Conservation (phyloP, 179 eudicot genomes). For the Spergularia azorica region DNA sequence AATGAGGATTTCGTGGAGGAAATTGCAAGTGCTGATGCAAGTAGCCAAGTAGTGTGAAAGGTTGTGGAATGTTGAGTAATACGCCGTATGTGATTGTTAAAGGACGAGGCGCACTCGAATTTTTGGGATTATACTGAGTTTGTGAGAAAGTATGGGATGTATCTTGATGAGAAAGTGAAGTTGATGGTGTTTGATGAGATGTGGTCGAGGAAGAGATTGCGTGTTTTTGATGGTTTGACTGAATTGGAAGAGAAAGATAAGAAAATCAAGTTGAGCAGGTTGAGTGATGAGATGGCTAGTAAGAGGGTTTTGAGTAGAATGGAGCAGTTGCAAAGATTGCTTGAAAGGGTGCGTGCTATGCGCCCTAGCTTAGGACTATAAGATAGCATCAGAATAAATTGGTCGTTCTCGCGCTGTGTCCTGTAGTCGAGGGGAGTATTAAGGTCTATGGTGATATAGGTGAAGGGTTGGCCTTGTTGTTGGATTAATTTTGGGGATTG, state of each 20-base stretch:
- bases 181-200: slow-evolving; percentile 35
- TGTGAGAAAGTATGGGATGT: slow-evolving; percentile 55
- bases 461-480: slow-evolving; percentile 29
- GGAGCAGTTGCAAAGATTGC: slow-evolving; percentile 46
- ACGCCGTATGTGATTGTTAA: slow-evolving; percentile 32
- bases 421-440: too few species aligned
- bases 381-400: slow-evolving; percentile 7
- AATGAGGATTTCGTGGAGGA: slow-evolving; percentile 33
- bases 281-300: slow-evolving; percentile 41
- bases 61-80: slow-evolving; percentile 50
- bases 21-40: slow-evolving; percentile 38
- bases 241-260: slow-evolving; percentile 19
- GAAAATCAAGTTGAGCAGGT: slow-evolving; percentile 30
- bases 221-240: slow-evolving; percentile 31
- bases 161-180: slow-evolving; percentile 50
- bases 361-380: slow-evolving; percentile 39
- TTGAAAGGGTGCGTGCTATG: slow-evolving; percentile 52
- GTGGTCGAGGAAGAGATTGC: slow-evolving; percentile 27
- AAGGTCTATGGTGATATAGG: too few species aligned
- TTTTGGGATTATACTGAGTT: slow-evolving; percentile 45
- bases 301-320: slow-evolving; percentile 54
- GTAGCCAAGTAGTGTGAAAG: slow-evolving; percentile 8
- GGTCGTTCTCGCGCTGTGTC: too few species aligned
- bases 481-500: slow-evolving; percentile 52
- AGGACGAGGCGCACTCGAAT: too few species aligned